Evolutionary conservation across 495 filamentous ascomycete genomes (phyloP).

Genomic region (Talaromyces proteolyticus): DNA sequence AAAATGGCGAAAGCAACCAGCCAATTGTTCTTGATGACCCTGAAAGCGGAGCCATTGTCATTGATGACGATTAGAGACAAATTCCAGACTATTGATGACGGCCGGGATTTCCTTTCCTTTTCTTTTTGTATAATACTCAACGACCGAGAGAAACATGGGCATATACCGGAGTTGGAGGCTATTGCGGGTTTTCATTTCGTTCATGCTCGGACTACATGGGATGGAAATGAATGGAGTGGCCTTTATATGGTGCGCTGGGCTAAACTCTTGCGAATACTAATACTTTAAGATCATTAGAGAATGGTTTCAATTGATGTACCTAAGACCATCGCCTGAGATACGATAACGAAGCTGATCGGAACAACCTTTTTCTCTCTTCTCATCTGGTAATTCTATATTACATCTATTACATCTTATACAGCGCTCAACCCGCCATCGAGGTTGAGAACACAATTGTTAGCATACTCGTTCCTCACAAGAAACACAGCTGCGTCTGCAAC

Average conservation of each 20-base stretch:
- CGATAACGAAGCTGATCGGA: too few species aligned
- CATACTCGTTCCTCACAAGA: slow-evolving; percentile 70
- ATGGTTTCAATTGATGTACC: too few species aligned
- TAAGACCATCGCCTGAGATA: too few species aligned
- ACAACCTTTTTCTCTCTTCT: not conserved
- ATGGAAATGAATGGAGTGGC: too few species aligned
- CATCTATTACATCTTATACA: too few species aligned
- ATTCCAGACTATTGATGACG: not conserved
- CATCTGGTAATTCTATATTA: too few species aligned
- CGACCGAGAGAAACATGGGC: not conserved
- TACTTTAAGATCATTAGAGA: too few species aligned
- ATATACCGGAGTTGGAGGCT: not conserved
- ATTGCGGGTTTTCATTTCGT: not conserved
- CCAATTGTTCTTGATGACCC: slow-evolving; percentile 50
- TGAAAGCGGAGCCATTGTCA: slow-evolving; percentile 64
- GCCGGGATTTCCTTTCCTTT: slow-evolving; percentile 3
- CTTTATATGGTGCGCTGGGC: too few species aligned
- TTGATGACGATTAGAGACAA: slow-evolving; percentile 56
- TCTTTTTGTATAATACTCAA: not conserved
- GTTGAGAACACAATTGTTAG: slow-evolving; percentile 79
- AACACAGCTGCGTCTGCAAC: slow-evolving; percentile 79
- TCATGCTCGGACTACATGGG: too few species aligned
- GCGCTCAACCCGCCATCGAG: slow-evolving; percentile 82
- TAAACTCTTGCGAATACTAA: too few species aligned
- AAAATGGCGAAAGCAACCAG: slow-evolving; percentile 27